These are phyloP conservation scores for Ophiostoma populinum DNA, from an alignment of 2,329 filamentous ascomycete species.

Conservation along the genomic window DNA sequence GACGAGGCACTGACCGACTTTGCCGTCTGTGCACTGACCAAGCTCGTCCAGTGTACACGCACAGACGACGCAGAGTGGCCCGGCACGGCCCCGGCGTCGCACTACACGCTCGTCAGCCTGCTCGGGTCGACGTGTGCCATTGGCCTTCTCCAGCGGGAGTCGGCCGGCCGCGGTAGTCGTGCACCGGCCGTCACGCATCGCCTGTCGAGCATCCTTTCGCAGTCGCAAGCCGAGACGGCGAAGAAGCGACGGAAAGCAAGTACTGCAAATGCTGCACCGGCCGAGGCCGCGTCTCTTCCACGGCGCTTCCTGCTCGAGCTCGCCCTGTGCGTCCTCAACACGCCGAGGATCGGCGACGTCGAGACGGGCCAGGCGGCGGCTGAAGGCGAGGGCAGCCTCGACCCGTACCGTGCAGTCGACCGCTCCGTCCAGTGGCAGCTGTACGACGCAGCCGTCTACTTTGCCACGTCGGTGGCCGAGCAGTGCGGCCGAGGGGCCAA, in stretches of 20 bases:
- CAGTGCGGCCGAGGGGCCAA: constrained; percentile 25
- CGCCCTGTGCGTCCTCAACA: not conserved
- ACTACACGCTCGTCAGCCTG: constrained; percentile 24
- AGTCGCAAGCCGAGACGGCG: not conserved
- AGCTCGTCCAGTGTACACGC: not conserved
- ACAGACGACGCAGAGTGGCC: constrained; percentile 11
- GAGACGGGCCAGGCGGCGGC: too few relatives aligned
- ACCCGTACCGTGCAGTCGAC: too few relatives aligned
- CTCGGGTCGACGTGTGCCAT: constrained; percentile 24
- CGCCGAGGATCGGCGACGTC: too few relatives aligned
- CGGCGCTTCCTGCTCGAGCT: not conserved
- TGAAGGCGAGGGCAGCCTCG: too few relatives aligned
- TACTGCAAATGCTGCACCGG: too few relatives aligned
- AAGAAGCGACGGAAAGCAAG: not conserved
- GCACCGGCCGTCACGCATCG: not conserved
- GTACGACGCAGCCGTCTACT: constrained; percentile 19
- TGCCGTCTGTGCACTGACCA: constrained; percentile 12
- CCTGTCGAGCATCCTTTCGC: not conserved
- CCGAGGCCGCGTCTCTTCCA: not conserved
- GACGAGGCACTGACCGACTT: constrained; percentile 20
- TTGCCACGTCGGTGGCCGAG: constrained; percentile 29
- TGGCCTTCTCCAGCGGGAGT: constrained; percentile 15
- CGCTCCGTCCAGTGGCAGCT: constrained; percentile 9
- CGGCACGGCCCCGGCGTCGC: constrained; percentile 19
- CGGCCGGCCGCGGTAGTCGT: rapidly evolving